Evolutionary conservation across 257 asterid genomes (phyloP).

Genomic region (Vinca minor): DNA sequence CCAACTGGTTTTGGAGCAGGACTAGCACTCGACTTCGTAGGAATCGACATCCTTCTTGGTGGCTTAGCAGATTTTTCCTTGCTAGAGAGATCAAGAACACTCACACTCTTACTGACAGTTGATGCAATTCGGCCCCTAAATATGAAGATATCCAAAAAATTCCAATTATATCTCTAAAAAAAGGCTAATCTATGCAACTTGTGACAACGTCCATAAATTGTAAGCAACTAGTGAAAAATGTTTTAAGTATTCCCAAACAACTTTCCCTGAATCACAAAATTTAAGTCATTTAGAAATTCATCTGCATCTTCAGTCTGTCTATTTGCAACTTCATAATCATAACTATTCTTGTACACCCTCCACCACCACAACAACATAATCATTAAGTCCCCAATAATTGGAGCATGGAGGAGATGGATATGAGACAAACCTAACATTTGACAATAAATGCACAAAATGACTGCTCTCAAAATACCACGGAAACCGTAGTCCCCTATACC

Average conservation of each 20-base stretch:
- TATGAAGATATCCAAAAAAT: slow-evolving; percentile 4
- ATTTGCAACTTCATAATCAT: too few species aligned
- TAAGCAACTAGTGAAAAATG: too few species aligned
- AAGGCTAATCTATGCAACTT: background rate
- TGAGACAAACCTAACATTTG: too few species aligned
- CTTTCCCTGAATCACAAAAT: background rate
- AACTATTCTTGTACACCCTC: too few species aligned
- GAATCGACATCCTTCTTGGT: slow-evolving; percentile 79
- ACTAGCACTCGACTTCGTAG: slow-evolving; percentile 51
- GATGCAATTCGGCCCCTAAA: slow-evolving; percentile 48
- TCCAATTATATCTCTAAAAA: background rate
- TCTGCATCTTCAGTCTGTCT: background rate
- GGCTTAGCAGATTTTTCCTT: slow-evolving; percentile 80
- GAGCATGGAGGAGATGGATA: too few species aligned
- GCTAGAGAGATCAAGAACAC: slow-evolving; percentile 64
- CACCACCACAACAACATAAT: too few species aligned
- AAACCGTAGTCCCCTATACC: too few species aligned
- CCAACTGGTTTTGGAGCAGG: slow-evolving; percentile 57
- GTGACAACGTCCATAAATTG: background rate
- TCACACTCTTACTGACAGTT: slow-evolving; percentile 63
- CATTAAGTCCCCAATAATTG: too few species aligned
- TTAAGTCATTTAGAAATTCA: background rate
- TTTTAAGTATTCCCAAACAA: too few species aligned
- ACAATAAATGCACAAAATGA: too few species aligned
- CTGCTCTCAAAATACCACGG: too few species aligned